Conservation (phyloP, 208 protist genomes). For the Trypanosomatidae sp. region DNA sequence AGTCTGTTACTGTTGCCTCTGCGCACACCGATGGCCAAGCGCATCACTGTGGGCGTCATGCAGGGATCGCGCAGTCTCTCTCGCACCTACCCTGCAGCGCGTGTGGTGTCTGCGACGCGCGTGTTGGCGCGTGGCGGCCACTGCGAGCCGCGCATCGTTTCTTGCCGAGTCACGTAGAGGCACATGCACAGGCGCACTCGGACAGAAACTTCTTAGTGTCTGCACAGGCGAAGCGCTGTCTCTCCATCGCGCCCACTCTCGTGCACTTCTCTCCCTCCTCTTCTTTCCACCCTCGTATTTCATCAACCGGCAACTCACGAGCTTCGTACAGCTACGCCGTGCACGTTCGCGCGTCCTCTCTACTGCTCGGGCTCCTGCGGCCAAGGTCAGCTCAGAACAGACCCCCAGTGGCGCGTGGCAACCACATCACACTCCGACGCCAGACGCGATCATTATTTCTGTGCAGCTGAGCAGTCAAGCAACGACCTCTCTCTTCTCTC, state of each 20-base stretch:
- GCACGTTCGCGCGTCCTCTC: not conserved
- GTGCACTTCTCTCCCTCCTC: not conserved
- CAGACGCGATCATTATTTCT: not conserved
- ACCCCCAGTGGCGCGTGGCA: not conserved
- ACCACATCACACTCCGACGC: not conserved
- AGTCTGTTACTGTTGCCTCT: not conserved
- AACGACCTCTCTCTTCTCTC: not conserved
- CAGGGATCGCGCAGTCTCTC: not conserved
- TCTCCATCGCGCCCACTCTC: not conserved
- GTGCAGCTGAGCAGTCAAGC: not conserved
- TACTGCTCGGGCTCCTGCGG: not conserved
- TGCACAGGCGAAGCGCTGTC: not conserved
- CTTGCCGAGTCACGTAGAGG: not conserved
- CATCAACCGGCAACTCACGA: not conserved
- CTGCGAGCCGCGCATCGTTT: not conserved
- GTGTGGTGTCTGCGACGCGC: not conserved
- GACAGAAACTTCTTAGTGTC: not conserved
- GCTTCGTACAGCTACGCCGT: not conserved
- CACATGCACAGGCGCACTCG: not conserved
- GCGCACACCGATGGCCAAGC: not conserved
- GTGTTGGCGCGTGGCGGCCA: not conserved
- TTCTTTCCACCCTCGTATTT: not conserved
- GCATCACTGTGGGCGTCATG: not conserved
- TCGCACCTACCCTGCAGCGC: not conserved
- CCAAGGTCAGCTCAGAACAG: not conserved